phyloP scores from a whole-genome alignment of 495 filamentous ascomycete genomes.

The Lentithecium fluviatile region DNA sequence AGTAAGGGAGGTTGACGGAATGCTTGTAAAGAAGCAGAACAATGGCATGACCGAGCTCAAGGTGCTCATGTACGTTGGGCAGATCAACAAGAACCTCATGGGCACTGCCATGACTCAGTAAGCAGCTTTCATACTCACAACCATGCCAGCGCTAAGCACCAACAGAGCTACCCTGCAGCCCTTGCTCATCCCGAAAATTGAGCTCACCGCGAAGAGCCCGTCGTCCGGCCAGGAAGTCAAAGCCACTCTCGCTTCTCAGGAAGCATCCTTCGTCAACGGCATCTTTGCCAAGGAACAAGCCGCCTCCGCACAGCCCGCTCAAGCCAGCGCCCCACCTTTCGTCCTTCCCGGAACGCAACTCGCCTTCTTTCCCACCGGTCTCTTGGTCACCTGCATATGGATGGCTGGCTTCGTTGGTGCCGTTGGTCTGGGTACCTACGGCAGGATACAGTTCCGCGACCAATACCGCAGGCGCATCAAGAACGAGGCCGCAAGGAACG shows the following conservation, averaged over 20 bases:
- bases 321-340: constrained; percentile 46
- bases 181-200: constrained; percentile 63
- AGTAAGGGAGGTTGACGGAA: constrained; percentile 2
- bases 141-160: constrained; percentile 1
- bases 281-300: constrained; percentile 60
- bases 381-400: constrained; percentile 66
- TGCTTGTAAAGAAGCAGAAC: constrained; percentile 24
- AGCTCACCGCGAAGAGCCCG: constrained; percentile 53
- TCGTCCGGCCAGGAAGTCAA: constrained; percentile 47
- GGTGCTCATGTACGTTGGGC: constrained; percentile 38
- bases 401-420: constrained; percentile 52
- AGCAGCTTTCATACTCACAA: constrained; percentile 2
- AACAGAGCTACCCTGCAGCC: constrained; percentile 50
- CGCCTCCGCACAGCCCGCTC: constrained; percentile 43
- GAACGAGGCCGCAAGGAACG: constrained; percentile 17
- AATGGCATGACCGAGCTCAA: constrained; percentile 21
- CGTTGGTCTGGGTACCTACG: constrained; percentile 62
- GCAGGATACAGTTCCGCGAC: constrained; percentile 62
- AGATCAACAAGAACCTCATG: constrained; percentile 38
- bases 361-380: constrained; percentile 65
- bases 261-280: constrained; percentile 68
- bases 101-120: constrained; percentile 37
- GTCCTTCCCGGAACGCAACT: constrained; percentile 66
- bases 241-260: constrained; percentile 62
- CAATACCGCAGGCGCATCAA: constrained; percentile 56